Base-by-base conservation (phyloP, 2,329 filamentous ascomycete genomes). In the Aspergillus sp. region DNA sequence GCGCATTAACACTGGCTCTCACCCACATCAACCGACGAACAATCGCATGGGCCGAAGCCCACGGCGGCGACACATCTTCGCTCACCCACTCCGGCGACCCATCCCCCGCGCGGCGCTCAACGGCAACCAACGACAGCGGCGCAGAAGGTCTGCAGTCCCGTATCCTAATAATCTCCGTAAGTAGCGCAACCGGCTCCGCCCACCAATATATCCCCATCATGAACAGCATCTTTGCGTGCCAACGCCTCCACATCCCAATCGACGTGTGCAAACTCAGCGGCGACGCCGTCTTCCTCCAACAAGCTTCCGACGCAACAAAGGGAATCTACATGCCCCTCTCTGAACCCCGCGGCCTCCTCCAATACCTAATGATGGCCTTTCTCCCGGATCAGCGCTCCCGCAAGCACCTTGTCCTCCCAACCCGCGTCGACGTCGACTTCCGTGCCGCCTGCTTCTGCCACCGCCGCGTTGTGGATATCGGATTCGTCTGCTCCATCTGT, bases 391-490 rank as follows among this genome's bases (percentile, higher is more conserved):
- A 85, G 58, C 81, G 79, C 13, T 83, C 83, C 20, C 79, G 87
- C 9, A 75, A 82, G 46, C 83, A 88, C 57, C 79, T 99, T 42
- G 83, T 96, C 42, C 80, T 89, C 4, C 93, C 95, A 0, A 91
- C 89, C 7, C 88, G 91, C 39, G 89, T 93, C 56, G 87, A 89
- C 45, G 92, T 99, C 44, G 96, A 99, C 76, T 99, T 99, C 73
- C 86, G 95, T 44, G 93, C 96, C n/a, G 95, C 95, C 3, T 99
- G 95, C 73, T 99, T 99, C 78, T 99, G 95, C 73, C 95, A 99
- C 76, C 84, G 93, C 51, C 86, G 86, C 37, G 91, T 98, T 19
- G 89, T 99, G 44, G 91, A 97, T 75, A 86, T 93, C 1, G 95
- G 93, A 8, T 99, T 91, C 72, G 93, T 99, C 39, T 99, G 95